phyloP scores from a whole-genome alignment of 2,329 filamentous ascomycete species.

The Triangularia verruculosa region DNA sequence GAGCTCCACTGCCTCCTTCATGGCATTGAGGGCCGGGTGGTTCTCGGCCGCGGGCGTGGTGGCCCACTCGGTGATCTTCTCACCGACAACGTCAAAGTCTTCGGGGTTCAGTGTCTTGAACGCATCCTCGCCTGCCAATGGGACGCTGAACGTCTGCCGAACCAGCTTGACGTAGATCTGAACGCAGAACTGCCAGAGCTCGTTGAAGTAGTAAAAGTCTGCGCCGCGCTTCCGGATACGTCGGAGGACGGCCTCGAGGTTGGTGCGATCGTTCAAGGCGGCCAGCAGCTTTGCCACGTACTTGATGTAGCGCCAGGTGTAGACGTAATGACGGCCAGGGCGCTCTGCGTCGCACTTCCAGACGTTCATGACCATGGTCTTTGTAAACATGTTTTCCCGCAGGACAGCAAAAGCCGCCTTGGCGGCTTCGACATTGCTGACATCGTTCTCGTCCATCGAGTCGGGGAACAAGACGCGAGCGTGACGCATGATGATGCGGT shows the following conservation, averaged over 20 bases:
- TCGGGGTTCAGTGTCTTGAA: slow-evolving; percentile 54
- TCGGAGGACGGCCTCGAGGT: slow-evolving; percentile 73
- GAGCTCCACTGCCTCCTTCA: slow-evolving; percentile 57
- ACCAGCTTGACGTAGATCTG: slow-evolving; percentile 53
- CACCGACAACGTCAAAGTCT: slow-evolving; percentile 56
- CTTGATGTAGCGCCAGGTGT: slow-evolving; percentile 79
- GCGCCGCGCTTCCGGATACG: slow-evolving; percentile 78
- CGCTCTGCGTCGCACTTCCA: slow-evolving; percentile 90
- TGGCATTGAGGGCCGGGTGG: slow-evolving; percentile 49
- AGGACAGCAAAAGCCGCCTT: slow-evolving; percentile 78
- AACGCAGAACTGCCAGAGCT: slow-evolving; percentile 58
- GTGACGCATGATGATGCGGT: slow-evolving; percentile 80
- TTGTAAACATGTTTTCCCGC: slow-evolving; percentile 72
- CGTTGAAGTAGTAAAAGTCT: slow-evolving; percentile 65
- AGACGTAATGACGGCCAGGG: slow-evolving; percentile 85
- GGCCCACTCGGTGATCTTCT: slow-evolving; percentile 55
- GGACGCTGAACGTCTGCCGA: slow-evolving; percentile 47
- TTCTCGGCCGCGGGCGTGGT: slow-evolving; percentile 37
- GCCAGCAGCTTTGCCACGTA: slow-evolving; percentile 76
- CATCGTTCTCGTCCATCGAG: slow-evolving; percentile 36
- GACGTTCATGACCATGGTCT: slow-evolving; percentile 91
- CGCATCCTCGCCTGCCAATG: slow-evolving; percentile 48
- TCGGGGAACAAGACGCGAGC: slow-evolving; percentile 53
- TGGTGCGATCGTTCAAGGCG: slow-evolving; percentile 69
- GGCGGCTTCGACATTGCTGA: slow-evolving; percentile 60